Base-by-base conservation (phyloP, 306 rosid genomes). In the Lotus japonicus region DNA sequence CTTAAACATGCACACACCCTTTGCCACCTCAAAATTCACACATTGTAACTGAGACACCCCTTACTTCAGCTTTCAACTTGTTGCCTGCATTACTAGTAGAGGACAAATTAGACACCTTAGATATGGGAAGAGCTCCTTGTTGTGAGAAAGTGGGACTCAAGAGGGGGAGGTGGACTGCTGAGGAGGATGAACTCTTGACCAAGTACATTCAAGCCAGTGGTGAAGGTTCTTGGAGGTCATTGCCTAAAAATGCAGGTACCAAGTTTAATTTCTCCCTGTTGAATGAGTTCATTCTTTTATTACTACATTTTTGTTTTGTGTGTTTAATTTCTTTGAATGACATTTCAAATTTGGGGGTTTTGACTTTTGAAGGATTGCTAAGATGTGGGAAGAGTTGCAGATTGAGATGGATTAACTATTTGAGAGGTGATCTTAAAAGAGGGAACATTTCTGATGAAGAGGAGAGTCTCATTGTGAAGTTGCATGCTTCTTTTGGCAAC, bases 361-460 rank as follows among this genome's bases (percentile, higher is more conserved):
- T n/a, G n/a, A n/a, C n/a, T n/a, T 39, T n/a, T 67, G 62, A 73
- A 90, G 96, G 96, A 9, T 77, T 82, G 44, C 72, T 84, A 48
- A 83, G 96, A 75, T 90, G 96, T 63, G 96, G 96, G 15, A 90
- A 90, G 80, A 90, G 96, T 50, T 90, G 98, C 63, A 83, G 96
- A 65, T 48, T 92, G 23, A 86, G 98, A 69, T 92, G 98, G 92
- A 82, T 86, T 6, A 92, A 92, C 66, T 90, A 90, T 70, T 70
- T 90, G 72, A 79, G 87, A 87, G 63, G 76, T 54, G 92, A 84
- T 82, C 70, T 90, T 9, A 88, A 74, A 72, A 84, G 97, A 42
- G 96, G 97, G 6, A 84, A 88, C 42, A 74, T 88, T 62, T 80
- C 97, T n/a, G 1, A 36, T 6, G 84, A 88, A 42, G 97, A 91